A percentile compares a stretch with the other conserved stretches of the same genome.
Evolutionary conservation across 345 rosid genomes (phyloP).

Genomic region (Hibiscus mutabilis): DNA sequence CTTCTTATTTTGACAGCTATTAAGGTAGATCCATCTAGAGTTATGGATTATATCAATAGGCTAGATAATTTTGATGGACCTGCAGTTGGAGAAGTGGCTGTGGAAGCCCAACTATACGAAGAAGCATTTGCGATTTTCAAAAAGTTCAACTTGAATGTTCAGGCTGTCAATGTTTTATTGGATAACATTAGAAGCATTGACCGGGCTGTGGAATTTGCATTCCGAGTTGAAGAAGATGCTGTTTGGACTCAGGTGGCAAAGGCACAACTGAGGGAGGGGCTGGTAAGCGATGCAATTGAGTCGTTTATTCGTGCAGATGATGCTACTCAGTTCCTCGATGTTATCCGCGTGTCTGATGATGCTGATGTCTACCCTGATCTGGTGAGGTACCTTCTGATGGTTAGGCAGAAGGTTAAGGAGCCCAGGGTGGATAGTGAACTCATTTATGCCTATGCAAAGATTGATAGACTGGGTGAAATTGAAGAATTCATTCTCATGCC

Average conservation of each 20-base stretch:
- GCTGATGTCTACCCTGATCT: constrained; percentile 82
- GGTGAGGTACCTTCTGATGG: constrained; percentile 94
- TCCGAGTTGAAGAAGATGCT: constrained; percentile 92
- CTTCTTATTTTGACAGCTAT: constrained; percentile 93
- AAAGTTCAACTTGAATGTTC: constrained; percentile 73
- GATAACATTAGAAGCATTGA: constrained; percentile 67
- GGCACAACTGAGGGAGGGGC: constrained; percentile 90
- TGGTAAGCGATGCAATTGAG: constrained; percentile 94
- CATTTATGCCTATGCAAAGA: constrained; percentile 94
- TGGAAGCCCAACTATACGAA: constrained; percentile 79
- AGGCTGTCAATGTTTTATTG: constrained; percentile 65
- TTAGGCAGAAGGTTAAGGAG: constrained; percentile 90
- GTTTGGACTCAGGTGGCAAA: constrained; percentile 98
- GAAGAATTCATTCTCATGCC: constrained; percentile 98
- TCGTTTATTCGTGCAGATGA: constrained; percentile 94
- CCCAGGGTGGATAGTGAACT: constrained; percentile 95
- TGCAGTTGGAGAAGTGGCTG: constrained; percentile 95
- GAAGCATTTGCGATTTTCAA: constrained; percentile 83
- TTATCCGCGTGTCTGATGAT: constrained; percentile 67
- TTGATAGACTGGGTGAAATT: constrained; percentile 75
- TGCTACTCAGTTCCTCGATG: constrained; percentile 69
- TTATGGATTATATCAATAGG: constrained; percentile 94
- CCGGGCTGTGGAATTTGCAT: constrained; percentile 92
- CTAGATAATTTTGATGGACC: constrained; percentile 98
- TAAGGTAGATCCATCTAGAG: constrained; percentile 93